A percentile compares a stretch with the other conserved stretches of the same genome.
phyloP scores from a whole-genome alignment of 2,329 filamentous ascomycete species.

The Penicillium olsonii region DNA sequence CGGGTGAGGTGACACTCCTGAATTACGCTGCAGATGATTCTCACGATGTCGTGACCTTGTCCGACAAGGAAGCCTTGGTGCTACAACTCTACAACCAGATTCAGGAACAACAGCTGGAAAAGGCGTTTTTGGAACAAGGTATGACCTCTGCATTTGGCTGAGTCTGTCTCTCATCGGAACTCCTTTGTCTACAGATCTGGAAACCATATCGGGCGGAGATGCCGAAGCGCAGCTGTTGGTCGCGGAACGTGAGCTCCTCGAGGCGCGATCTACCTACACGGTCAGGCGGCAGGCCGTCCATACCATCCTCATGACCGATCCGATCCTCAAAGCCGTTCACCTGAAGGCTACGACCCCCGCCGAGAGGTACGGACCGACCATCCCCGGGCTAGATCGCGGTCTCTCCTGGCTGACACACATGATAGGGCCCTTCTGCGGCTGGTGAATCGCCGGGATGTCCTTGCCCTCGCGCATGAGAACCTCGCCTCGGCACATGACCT shows the following conservation, averaged over 20 bases:
- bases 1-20: conserved; percentile 37
- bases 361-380: conserved; percentile 60
- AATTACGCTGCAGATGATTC: conserved; percentile 47
- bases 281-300: conserved; percentile 70
- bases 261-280: conserved; percentile 69
- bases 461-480: conserved; percentile 65
- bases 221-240: conserved; percentile 52
- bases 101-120: conserved; percentile 71
- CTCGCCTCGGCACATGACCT: conserved; percentile 57
- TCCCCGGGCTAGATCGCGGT: conserved; percentile 3
- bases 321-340: conserved; percentile 76
- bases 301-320: conserved; percentile 70
- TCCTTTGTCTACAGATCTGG: conserved; percentile 28
- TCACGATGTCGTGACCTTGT: conserved; percentile 58
- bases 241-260: conserved; percentile 67
- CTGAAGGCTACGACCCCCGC: conserved; percentile 63
- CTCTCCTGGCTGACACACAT: conserved; percentile 10
- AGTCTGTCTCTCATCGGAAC: not conserved
- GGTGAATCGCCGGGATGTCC: conserved; percentile 66
- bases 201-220: conserved; percentile 50
- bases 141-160: conserved; percentile 9
- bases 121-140: conserved; percentile 62
- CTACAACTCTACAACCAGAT: conserved; percentile 71
- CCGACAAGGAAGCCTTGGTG: conserved; percentile 65
- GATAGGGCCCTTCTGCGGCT: conserved; percentile 66